A percentile compares a stretch with the other conserved stretches of the same genome.
These are phyloP conservation scores for Didymella glomerata DNA, from an alignment of 2,329 filamentous ascomycete genomes.

Conservation along the genomic window DNA sequence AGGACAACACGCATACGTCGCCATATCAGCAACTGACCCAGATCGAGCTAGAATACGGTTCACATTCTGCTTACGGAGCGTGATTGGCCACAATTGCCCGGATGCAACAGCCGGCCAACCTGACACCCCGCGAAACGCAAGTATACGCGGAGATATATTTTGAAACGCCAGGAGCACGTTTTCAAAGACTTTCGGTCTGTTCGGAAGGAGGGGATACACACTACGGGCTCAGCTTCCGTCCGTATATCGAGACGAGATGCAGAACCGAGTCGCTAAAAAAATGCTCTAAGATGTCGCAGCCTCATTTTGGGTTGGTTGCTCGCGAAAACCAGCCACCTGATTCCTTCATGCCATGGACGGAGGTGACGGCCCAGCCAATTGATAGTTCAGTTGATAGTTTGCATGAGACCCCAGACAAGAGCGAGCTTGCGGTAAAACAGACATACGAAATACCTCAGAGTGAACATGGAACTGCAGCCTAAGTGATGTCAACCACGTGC, in stretches of 20 bases:
- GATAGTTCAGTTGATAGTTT: background rate
- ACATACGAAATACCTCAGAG: background rate
- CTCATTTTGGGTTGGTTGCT: slow-evolving; percentile 11
- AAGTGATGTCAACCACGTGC: background rate
- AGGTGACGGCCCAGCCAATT: slow-evolving; percentile 1
- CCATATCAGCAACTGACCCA: background rate
- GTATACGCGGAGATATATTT: slow-evolving; percentile 12
- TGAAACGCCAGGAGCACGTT: slow-evolving; percentile 9
- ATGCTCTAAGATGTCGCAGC: slow-evolving; percentile 2
- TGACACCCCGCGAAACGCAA: slow-evolving; percentile 9
- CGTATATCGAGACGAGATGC: slow-evolving; percentile 8
- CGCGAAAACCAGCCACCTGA: slow-evolving; percentile 6
- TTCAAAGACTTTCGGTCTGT: background rate
- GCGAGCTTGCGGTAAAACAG: background rate
- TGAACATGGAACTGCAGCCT: background rate
- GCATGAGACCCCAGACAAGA: background rate
- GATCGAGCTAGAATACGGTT: background rate
- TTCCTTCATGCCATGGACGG: background rate
- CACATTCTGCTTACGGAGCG: background rate
- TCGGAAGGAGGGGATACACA: background rate
- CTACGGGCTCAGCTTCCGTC: background rate
- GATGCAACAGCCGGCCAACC: background rate
- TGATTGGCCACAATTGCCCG: slow-evolving; percentile 8
- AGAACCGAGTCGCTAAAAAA: slow-evolving; percentile 1
- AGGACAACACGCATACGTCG: background rate